Percentiles rank a stretch among this genome's conserved stretches.
phyloP scores from a whole-genome alignment of 2,329 filamentous ascomycete genomes.

The Xylaria sp. region DNA sequence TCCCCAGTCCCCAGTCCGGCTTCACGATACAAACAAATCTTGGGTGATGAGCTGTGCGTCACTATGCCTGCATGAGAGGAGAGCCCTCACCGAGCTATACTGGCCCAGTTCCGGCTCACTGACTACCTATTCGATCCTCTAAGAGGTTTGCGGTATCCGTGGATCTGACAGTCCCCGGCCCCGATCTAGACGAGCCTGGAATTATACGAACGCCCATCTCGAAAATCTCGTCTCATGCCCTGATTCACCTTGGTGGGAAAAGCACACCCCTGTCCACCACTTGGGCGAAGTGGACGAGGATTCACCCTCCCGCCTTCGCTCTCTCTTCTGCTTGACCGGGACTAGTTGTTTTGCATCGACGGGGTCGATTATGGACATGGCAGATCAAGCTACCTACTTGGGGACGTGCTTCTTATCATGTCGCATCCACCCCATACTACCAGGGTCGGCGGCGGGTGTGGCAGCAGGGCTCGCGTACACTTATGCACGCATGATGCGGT shows the following conservation, averaged over 20 bases:
- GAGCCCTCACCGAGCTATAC: slow-evolving; percentile 5
- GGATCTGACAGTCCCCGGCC: slow-evolving; percentile 3
- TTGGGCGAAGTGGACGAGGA: slow-evolving; percentile 9
- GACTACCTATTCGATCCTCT: background rate
- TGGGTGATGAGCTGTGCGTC: slow-evolving; percentile 16
- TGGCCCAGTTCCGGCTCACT: slow-evolving; percentile 1
- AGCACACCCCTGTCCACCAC: slow-evolving; percentile 17
- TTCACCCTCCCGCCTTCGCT: slow-evolving; percentile 30
- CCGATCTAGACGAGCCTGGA: slow-evolving; percentile 20
- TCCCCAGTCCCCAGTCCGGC: background rate
- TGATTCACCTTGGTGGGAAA: slow-evolving; percentile 31
- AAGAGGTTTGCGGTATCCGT: slow-evolving; percentile 9
- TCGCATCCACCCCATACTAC: slow-evolving; percentile 51
- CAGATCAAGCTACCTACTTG: slow-evolving; percentile 47
- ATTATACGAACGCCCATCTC: slow-evolving; percentile 18
- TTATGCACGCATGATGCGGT: slow-evolving; percentile 48
- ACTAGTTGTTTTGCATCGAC: slow-evolving; percentile 46
- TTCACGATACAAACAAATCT: slow-evolving; percentile 16
- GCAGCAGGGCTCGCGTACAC: slow-evolving; percentile 54
- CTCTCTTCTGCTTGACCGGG: slow-evolving; percentile 37
- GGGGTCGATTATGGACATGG: slow-evolving; percentile 46
- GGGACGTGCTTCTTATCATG: slow-evolving; percentile 52
- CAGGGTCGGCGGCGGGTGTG: slow-evolving; percentile 48
- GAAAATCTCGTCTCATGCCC: slow-evolving; percentile 33
- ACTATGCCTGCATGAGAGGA: background rate